Conservation (phyloP, 192 early-diverging fungal species). For the Coemansia sp. region DNA sequence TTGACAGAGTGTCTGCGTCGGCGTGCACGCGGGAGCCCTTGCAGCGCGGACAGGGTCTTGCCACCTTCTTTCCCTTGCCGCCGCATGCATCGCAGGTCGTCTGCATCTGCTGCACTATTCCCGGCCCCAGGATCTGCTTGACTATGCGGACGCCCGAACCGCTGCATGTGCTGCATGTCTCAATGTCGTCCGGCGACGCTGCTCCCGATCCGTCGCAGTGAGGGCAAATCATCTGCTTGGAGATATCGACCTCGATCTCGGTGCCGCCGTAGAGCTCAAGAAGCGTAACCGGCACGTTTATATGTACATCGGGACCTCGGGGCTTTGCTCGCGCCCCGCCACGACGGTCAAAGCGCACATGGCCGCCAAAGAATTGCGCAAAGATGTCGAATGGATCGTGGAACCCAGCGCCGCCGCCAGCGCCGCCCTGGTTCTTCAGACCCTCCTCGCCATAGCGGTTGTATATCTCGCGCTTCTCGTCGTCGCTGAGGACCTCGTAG, state of each 20-base stretch:
- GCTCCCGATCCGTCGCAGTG: slow-evolving; percentile 94
- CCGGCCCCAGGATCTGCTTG: slow-evolving; percentile 86
- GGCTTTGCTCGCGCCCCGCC: slow-evolving; percentile 64
- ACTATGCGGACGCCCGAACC: slow-evolving; percentile 81
- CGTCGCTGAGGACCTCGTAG: slow-evolving; percentile 91
- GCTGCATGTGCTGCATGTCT: slow-evolving; percentile 74
- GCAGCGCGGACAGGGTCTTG: slow-evolving; percentile 79
- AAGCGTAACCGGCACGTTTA: slow-evolving; percentile 82
- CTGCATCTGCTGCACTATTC: slow-evolving; percentile 95
- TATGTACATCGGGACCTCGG: slow-evolving; percentile 77
- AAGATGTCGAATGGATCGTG: slow-evolving; percentile 99
- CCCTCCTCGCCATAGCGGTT: slow-evolving; percentile 97
- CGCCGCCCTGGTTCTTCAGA: slow-evolving; percentile 69
- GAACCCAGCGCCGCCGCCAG: slow-evolving; percentile 61
- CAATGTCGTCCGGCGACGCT: slow-evolving; percentile 77
- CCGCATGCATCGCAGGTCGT: slow-evolving; percentile 86
- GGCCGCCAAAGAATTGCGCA: slow-evolving; percentile 80
- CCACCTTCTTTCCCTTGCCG: slow-evolving; percentile 87
- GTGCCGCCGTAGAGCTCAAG: slow-evolving; percentile 89
- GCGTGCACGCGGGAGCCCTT: slow-evolving; percentile 83
- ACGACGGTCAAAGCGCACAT: slow-evolving; percentile 61
- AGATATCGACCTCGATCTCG: slow-evolving; percentile 85
- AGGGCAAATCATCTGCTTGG: slow-evolving; percentile 91
- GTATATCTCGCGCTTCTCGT: slow-evolving; percentile 88
- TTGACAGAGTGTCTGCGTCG: slow-evolving; percentile 74